Base-by-base conservation (phyloP, 2,329 filamentous ascomycete species). In the Cladosporium halotolerans region DNA sequence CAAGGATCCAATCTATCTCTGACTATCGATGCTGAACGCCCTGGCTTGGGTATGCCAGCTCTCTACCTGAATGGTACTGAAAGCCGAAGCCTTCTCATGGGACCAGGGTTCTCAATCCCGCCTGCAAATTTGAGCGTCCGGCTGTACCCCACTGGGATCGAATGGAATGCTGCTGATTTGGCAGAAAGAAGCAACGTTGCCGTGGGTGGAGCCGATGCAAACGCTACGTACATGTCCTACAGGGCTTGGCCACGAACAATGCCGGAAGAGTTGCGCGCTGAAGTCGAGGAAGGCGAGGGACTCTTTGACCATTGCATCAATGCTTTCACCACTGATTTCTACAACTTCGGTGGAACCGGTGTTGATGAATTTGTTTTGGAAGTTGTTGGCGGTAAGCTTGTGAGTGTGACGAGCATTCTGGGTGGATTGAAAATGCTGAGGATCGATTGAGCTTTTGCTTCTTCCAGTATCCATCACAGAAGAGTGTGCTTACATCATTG, bases 21-120 rank as follows among this genome's bases (percentile, higher is more conserved):
- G 44, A n/a, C 32, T n/a, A 33, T 46, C 23, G 44, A 46, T n/a
- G 8, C 31, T 8, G 33, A 39, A 3, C 45, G 45, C 23, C 45
- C 45, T 16, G 45, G 45, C 14, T 23, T 48, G 13, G 45, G 19
- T 6, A 39, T 41, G 33, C 9, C 38, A 7, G 18, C 38, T 3
- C 11, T 48, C 23, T 48, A 48, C 34, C 10, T 48, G 23, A 48
- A 48, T 11, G 36, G 45, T 36, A 48, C 45, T 31, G 38, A 48
- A 23, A 1, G n/a, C 11, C 9, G 38, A 4, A 3, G 19, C 28
- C 1, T n/a, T 1, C n/a, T 48, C 9, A 5, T 48, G 1, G 23
- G 36, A 1, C 43, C 31, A 16, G 10, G 19, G 7, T 1, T 11
- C n/a, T 10, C 16, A 19, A 32, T 48, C 5, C n/a, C 45, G 2